Evolutionary conservation across 2,329 filamentous ascomycete genomes (phyloP), one percentile per base, ranked within the genome.

Genomic region (Zelopaecilomyces penicillatus): DNA sequence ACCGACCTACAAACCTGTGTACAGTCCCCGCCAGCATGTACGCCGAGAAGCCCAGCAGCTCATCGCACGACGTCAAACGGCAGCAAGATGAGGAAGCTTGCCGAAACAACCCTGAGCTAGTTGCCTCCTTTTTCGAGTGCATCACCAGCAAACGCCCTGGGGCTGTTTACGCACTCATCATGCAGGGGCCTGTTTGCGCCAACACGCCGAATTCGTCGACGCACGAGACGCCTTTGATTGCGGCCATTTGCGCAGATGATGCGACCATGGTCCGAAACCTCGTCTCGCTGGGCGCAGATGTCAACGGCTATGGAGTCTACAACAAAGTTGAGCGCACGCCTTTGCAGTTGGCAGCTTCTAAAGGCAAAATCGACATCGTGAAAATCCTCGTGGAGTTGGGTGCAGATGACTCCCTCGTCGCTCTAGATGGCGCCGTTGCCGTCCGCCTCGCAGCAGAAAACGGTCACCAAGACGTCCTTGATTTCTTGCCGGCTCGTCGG

Each of bases 381-480:
- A 64, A 58, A 48, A 53, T 71, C 1, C 54, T 74, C 9, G 54
- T 67, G 39, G 59, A 67, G 12, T 64, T 65, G 26, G 54, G 58
- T 12, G 69, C 69, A 9, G 63, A 73, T 49, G 70, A 73, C 51
- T 52, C 58, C 1, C 41, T 70, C 5, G 57, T 73, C 6, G 68
- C 70, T 1, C 65, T 67, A 4, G 69, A 73, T 42, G 71, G 70
- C 0, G 63, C 70, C 41, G 59, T 66, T 1, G 70, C 71, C 1
- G 54, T 74, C 10, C 65, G 70, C 1, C 60, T 75, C 1, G 71
- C 71, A 0, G 68, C 67, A 1, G 46, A 51, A 1, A 61, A 59
- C 19, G 60, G 63, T 1, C 69, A 73, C 43, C 54, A 62, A 11
- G 69, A 72, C 6, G 57, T 73, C 3, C 69, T 74, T 4, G 55